phyloP scores from a whole-genome alignment of 1,284 basidiomycete genomes.

The Trichosporon sp. region DNA sequence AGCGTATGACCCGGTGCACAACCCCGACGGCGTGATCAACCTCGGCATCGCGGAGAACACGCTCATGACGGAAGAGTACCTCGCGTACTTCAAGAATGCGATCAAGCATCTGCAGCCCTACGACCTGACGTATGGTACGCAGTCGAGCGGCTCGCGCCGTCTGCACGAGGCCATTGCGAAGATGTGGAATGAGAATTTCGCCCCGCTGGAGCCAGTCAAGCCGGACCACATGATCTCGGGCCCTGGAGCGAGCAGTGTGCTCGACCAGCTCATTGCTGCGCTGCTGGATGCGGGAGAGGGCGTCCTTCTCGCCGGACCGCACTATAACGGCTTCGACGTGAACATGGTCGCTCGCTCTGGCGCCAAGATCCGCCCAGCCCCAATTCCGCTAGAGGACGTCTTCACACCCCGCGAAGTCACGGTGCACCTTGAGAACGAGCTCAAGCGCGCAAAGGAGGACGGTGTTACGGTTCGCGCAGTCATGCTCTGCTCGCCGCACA shows the following conservation, averaged over 20 bases:
- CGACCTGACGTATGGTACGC: conserved; percentile 18
- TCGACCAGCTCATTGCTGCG: conserved; percentile 36
- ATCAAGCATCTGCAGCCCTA: conserved; percentile 8
- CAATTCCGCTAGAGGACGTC: conserved; percentile 1
- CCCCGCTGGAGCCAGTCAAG: conserved; percentile 23
- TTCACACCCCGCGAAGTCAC: conserved; percentile 3
- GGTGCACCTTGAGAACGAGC: conserved; percentile 18
- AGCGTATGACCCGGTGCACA: conserved; percentile 13
- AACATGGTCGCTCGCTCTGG: conserved; percentile 16
- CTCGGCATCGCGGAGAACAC: conserved; percentile 22
- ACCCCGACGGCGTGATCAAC: conserved; percentile 16
- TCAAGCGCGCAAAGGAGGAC: conserved; percentile 21
- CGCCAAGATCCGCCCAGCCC: conserved; percentile 10
- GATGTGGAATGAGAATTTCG: conserved; percentile 24
- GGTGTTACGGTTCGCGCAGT: conserved; percentile 34
- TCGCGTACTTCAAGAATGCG: conserved; percentile 1
- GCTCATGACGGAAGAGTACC: conserved; percentile 14
- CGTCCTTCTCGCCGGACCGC: conserved; percentile 34
- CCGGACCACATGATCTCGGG: conserved; percentile 29
- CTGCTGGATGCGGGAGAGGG: conserved; percentile 35
- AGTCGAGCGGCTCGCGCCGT: conserved; percentile 6
- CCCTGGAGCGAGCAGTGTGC: conserved; percentile 27
- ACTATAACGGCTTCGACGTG: conserved; percentile 38
- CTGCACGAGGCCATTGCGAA: conserved; percentile 16
- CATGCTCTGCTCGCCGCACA: conserved; percentile 48